These are phyloP conservation scores for Tilletiopsis washingtonensis DNA, from an alignment of 1,284 basidiomycete genomes.

Conservation along the genomic window DNA sequence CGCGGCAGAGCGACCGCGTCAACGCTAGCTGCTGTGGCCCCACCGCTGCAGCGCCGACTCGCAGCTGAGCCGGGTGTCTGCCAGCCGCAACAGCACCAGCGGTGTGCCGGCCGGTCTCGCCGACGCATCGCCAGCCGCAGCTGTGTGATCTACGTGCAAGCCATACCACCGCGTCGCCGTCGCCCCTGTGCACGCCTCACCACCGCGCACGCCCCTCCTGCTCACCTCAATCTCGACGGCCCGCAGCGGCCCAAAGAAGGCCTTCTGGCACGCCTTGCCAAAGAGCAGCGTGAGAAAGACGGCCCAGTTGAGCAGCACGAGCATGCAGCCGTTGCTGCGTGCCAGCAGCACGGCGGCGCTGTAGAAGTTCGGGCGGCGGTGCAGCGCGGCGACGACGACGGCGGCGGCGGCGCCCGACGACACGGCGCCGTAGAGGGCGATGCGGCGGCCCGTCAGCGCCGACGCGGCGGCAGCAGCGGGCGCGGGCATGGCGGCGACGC, in stretches of 20 bases:
- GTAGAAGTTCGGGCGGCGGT: conserved; percentile 84
- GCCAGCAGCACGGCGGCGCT: conserved; percentile 85
- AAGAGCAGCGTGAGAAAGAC: conserved; percentile 67
- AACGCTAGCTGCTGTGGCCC: too few species aligned
- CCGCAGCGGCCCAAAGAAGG: conserved; percentile 87
- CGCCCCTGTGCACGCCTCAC: neutral
- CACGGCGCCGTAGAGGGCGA: conserved; percentile 27
- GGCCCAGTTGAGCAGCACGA: conserved; percentile 74
- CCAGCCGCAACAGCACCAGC: too few species aligned
- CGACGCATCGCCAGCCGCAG: too few species aligned
- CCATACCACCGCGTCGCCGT: neutral
- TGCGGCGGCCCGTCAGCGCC: conserved; percentile 15
- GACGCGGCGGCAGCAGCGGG: neutral
- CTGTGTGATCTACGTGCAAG: neutral
- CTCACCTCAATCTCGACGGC: conserved; percentile 83
- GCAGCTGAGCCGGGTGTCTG: too few species aligned
- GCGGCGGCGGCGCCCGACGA: conserved; percentile 20
- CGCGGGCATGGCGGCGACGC: conserved; percentile 4
- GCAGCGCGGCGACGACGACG: conserved; percentile 59
- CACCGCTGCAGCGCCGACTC: too few species aligned
- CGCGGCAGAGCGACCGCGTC: too few species aligned
- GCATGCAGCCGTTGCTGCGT: conserved; percentile 62
- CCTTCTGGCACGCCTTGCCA: conserved; percentile 68
- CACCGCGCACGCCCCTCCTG: too few species aligned
- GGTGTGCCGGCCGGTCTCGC: too few species aligned